Percentiles rank a stretch among this genome's conserved stretches.
These are phyloP conservation scores for Umbelopsis ramanniana DNA, from an alignment of 192 early-diverging fungal genomes.

Conservation along the genomic window DNA sequence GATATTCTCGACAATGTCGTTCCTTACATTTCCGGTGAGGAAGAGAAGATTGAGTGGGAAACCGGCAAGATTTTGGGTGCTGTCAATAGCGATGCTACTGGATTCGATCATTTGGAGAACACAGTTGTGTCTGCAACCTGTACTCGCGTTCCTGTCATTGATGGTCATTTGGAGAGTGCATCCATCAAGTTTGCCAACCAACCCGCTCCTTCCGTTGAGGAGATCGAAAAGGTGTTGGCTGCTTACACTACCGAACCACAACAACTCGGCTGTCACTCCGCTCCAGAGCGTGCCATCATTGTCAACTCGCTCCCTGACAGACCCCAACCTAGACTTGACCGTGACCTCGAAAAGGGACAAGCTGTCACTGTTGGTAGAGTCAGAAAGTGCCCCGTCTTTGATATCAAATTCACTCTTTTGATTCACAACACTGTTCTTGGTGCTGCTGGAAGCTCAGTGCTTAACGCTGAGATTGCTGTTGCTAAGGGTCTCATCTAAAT, in stretches of 20 bases:
- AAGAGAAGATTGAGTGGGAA: conserved; percentile 97
- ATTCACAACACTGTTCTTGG: conserved; percentile 97
- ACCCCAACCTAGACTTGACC: conserved; percentile 94
- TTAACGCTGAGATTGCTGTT: conserved; percentile 94
- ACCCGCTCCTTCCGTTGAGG: conserved; percentile 73
- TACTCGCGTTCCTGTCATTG: conserved; percentile 95
- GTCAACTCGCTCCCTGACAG: conserved; percentile 74
- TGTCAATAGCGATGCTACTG: conserved; percentile 53
- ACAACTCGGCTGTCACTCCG: conserved; percentile 74
- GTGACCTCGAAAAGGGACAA: conserved; percentile 82
- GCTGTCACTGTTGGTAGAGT: conserved; percentile 94
- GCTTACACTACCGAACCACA: conserved; percentile 85
- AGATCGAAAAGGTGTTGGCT: conserved; percentile 71
- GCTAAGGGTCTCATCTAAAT: conserved; percentile 69
- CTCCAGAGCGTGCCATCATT: conserved; percentile 83
- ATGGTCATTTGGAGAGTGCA: conserved; percentile 94
- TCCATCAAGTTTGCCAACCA: conserved; percentile 80
- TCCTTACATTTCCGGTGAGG: conserved; percentile 93
- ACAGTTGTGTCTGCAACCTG: conserved; percentile 92
- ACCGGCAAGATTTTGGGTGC: conserved; percentile 89
- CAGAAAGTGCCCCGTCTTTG: conserved; percentile 83
- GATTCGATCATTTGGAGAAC: conserved; percentile 54
- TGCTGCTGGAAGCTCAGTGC: conserved; percentile 90
- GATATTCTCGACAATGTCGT: conserved; percentile 98
- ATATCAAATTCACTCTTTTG: conserved; percentile 89